Conservation (phyloP, 1,284 basidiomycete species). For the Rhodotorula sp. region DNA sequence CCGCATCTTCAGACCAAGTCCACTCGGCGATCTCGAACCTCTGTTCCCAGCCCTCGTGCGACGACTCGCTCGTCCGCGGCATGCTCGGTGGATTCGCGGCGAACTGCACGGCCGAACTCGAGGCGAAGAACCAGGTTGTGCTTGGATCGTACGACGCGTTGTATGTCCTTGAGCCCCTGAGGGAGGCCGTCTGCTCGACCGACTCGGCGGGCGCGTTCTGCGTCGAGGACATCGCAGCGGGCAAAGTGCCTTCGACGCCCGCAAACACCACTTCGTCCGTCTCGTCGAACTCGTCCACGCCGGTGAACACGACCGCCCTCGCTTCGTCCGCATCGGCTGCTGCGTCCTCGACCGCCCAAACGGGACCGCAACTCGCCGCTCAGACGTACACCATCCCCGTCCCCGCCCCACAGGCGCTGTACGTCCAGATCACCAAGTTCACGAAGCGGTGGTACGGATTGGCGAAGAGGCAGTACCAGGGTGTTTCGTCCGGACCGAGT, state of each 20-base stretch:
- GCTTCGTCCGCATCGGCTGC: neutral
- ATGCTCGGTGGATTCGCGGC: constrained; percentile 67
- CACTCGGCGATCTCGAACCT: constrained; percentile 59
- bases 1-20: constrained; percentile 47
- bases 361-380: constrained; percentile 3
- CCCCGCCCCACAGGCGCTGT: constrained; percentile 20
- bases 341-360: neutral
- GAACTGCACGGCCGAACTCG: constrained; percentile 66
- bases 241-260: constrained; percentile 18
- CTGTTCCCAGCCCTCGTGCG: constrained; percentile 61
- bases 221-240: constrained; percentile 27
- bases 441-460: constrained; percentile 5
- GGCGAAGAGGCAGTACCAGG: neutral
- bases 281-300: constrained; percentile 2
- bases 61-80: constrained; percentile 59
- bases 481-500: neutral
- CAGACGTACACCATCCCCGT: constrained; percentile 3
- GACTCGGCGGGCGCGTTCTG: constrained; percentile 61
- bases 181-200: constrained; percentile 67
- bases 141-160: constrained; percentile 69
- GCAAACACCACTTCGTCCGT: constrained; percentile 9
- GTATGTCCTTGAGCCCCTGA: constrained; percentile 66
- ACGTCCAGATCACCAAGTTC: constrained; percentile 19
- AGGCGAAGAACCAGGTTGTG: constrained; percentile 51
- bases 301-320: neutral